Evolutionary conservation across 139 green algal genomes (phyloP).

Genomic region (Picochlorum sp.): DNA sequence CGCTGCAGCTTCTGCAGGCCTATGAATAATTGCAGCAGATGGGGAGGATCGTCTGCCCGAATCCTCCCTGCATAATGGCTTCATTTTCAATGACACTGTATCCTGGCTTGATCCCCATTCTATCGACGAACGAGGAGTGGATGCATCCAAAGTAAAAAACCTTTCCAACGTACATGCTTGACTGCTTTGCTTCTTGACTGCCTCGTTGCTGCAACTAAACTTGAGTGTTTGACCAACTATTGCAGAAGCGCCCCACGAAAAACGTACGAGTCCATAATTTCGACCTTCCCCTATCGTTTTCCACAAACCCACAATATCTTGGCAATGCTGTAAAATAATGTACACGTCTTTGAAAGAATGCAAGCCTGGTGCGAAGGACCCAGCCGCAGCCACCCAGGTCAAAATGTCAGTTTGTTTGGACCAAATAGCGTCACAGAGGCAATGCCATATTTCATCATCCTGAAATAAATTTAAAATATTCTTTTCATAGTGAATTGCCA

Average conservation of each 20-base stretch:
- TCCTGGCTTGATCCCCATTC: background rate
- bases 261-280: background rate
- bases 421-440: conserved; percentile 10
- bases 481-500: too few relatives aligned
- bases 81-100: background rate
- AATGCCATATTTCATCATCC: conserved; percentile 19
- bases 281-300: conserved; percentile 18
- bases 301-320: conserved; percentile 9
- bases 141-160: background rate
- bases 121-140: background rate
- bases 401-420: conserved; percentile 1
- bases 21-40: conserved; percentile 3
- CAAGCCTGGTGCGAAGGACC: background rate
- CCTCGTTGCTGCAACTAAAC: background rate
- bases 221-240: conserved; percentile 4
- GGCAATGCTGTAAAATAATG: conserved; percentile 5
- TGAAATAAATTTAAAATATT: too few relatives aligned
- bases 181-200: too few relatives aligned
- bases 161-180: too few relatives aligned
- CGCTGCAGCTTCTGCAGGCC: conserved; percentile 10
- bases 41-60: background rate
- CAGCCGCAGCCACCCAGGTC: conserved; percentile 5
- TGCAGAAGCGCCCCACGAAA: conserved; percentile 7
- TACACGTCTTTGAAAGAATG: conserved; percentile 8
- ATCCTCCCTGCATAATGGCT: background rate